phyloP scores from a whole-genome alignment of 2,329 filamentous ascomycete species.

The Sclerotinia minor region DNA sequence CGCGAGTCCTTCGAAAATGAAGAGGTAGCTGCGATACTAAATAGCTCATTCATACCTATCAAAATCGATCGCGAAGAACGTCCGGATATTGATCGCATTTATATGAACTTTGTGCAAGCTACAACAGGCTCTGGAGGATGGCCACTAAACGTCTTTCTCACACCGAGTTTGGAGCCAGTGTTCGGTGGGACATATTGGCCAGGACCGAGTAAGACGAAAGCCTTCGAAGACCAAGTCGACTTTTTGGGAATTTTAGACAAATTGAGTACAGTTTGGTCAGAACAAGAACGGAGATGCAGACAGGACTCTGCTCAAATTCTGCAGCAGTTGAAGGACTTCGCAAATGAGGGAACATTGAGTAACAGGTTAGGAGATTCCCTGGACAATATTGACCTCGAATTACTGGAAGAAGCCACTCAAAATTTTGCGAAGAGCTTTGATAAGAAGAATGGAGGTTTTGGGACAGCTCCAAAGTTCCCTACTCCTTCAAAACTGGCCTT shows the following conservation, averaged over 20 bases:
- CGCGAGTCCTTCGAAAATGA: constrained; percentile 86
- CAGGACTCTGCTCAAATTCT: constrained; percentile 83
- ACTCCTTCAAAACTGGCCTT: constrained; percentile 85
- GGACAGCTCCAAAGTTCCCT: constrained; percentile 79
- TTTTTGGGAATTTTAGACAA: constrained; percentile 84
- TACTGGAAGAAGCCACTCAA: constrained; percentile 85
- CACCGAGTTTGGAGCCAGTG: constrained; percentile 86
- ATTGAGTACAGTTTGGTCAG: constrained; percentile 72
- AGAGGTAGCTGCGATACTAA: constrained; percentile 78
- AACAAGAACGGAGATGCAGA: constrained; percentile 79
- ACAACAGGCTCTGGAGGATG: constrained; percentile 88
- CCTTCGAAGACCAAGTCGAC: constrained; percentile 61
- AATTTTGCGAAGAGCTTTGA: constrained; percentile 84
- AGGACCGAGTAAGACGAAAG: constrained; percentile 45
- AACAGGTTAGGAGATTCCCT: constrained; percentile 46
- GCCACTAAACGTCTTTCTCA: constrained; percentile 96
- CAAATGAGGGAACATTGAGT: constrained; percentile 77
- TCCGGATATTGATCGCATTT: constrained; percentile 90
- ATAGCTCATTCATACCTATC: constrained; percentile 84
- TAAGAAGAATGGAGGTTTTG: constrained; percentile 75
- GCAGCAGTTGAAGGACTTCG: constrained; percentile 78
- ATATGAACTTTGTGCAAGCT: constrained; percentile 97
- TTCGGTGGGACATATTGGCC: constrained; percentile 98
- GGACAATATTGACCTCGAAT: constrained; percentile 81
- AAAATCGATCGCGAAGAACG: constrained; percentile 92